Conservation (phyloP, 345 rosid genomes). For the Balakata baccata region DNA sequence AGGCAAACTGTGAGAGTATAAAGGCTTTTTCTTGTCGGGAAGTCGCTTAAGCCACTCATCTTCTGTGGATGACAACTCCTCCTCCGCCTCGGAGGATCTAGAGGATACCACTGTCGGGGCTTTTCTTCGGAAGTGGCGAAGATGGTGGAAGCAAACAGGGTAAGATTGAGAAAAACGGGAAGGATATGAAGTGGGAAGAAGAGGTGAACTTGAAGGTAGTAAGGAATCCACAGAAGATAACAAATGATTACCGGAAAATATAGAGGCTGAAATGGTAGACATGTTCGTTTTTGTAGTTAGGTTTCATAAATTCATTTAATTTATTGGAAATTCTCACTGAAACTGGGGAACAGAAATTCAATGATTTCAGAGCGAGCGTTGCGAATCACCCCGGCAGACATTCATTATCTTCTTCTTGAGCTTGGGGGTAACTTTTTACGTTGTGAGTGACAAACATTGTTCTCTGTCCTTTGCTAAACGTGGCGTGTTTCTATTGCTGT, state of each 20-base stretch:
- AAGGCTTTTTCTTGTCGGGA: slow-evolving; percentile 75
- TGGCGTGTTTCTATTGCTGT: too few species aligned
- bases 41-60: slow-evolving; percentile 82
- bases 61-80: slow-evolving; percentile 43
- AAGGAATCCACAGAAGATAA: slow-evolving; percentile 9
- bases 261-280: slow-evolving; percentile 40
- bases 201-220: slow-evolving; percentile 18
- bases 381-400: background rate
- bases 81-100: slow-evolving; percentile 62
- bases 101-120: slow-evolving; percentile 30
- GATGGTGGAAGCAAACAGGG: slow-evolving; percentile 12
- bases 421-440: background rate
- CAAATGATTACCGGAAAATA: slow-evolving; percentile 18
- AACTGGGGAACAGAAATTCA: background rate
- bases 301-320: background rate
- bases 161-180: slow-evolving; percentile 23
- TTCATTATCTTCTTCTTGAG: background rate
- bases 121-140: slow-evolving; percentile 20
- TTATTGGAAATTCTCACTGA: background rate
- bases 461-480: background rate
- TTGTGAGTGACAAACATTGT: background rate
- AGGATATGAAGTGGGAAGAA: slow-evolving; percentile 16
- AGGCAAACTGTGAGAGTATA: slow-evolving; percentile 89
- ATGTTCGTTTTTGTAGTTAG: slow-evolving; percentile 20
- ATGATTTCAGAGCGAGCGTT: too few species aligned